A percentile compares a stretch with the other conserved stretches of the same genome.
Conservation (phyloP, 495 filamentous ascomycete species). For the Neurospora sublineolata region DNA sequence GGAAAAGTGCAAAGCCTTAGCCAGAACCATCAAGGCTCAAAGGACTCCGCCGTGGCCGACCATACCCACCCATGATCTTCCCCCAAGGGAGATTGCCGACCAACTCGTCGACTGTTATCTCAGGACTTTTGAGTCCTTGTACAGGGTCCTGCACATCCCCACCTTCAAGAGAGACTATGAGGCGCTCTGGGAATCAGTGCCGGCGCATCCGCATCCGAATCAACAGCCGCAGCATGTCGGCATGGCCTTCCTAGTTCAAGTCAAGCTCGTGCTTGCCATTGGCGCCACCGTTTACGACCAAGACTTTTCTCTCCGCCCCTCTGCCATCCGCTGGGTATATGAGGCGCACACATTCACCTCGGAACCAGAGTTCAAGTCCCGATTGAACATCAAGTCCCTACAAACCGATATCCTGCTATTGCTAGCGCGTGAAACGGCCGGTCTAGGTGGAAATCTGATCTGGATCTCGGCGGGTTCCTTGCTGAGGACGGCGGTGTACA, state of each 20-base stretch:
- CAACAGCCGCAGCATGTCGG: neutral
- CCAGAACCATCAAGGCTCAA: conserved; percentile 11
- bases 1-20: conserved; percentile 21
- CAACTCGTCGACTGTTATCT: conserved; percentile 35
- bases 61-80: conserved; percentile 19
- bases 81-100: conserved; percentile 35
- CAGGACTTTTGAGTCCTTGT: conserved; percentile 32
- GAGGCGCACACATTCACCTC: conserved; percentile 16
- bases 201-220: neutral
- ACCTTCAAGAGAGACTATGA: conserved; percentile 34
- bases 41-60: conserved; percentile 9
- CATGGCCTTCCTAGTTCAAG: conserved; percentile 7
- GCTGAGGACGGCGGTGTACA: conserved; percentile 15
- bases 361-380: conserved; percentile 12
- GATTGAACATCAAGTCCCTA: conserved; percentile 5
- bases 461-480: conserved; percentile 9
- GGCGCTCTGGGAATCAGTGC: conserved; percentile 19
- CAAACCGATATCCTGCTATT: conserved; percentile 13
- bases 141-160: conserved; percentile 49
- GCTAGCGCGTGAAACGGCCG: conserved; percentile 10
- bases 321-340: conserved; percentile 14
- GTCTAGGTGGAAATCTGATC: conserved; percentile 11
- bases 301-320: conserved; percentile 12
- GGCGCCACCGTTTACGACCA: conserved; percentile 12
- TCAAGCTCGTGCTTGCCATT: conserved; percentile 18